Conservation (phyloP, 2,329 filamentous ascomycete genomes). For the Phialophora verrucosa region DNA sequence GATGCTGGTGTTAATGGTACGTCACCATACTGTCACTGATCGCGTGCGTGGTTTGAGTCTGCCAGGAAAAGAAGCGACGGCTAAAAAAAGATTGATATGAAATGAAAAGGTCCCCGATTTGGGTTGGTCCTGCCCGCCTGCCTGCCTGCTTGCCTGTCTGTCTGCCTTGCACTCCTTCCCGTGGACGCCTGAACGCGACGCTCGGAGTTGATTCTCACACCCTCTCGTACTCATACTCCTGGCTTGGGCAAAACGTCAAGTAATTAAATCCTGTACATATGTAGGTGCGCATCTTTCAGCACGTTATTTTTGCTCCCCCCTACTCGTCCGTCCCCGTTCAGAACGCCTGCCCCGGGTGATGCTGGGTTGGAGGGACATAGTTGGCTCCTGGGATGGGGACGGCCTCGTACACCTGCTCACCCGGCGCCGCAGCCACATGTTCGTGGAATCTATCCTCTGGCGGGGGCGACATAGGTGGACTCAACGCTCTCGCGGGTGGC, state of each 20-base stretch:
- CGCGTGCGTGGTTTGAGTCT: background rate
- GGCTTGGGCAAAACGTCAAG: background rate
- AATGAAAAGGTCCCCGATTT: background rate
- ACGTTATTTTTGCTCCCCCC: background rate
- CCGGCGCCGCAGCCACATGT: conserved; percentile 72
- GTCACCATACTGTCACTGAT: background rate
- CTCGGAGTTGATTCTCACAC: background rate
- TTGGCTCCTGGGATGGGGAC: conserved; percentile 84
- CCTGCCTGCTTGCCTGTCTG: background rate
- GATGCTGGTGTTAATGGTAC: background rate
- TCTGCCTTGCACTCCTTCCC: background rate
- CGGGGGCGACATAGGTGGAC: conserved; percentile 39
- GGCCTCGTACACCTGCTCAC: conserved; percentile 81
- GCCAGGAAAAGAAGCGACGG: background rate
- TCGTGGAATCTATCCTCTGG: conserved; percentile 60
- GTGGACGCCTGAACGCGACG: background rate
- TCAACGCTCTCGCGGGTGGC: conserved; percentile 46
- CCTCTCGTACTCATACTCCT: background rate
- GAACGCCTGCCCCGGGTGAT: conserved; percentile 30
- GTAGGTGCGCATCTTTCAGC: background rate
- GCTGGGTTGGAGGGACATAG: conserved; percentile 60
- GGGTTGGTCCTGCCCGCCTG: background rate
- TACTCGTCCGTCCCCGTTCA: conserved; percentile 6
- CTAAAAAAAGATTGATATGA: background rate
- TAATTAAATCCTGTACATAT: conserved; percentile 8